Conservation (phyloP, 129 eudicot species). For the Flaveria robusta region DNA sequence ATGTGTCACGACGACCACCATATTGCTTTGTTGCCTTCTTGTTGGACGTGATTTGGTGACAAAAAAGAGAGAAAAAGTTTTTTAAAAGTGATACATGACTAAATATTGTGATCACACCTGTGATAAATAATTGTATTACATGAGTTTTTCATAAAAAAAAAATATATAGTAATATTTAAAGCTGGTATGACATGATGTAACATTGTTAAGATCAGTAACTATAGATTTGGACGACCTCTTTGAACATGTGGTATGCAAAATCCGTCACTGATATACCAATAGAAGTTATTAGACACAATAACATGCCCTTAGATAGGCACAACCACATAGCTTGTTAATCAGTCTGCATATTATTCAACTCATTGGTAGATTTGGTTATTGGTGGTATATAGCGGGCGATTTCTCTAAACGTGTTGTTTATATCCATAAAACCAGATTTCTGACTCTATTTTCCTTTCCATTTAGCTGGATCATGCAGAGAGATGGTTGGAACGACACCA, state of each 20-base stretch:
- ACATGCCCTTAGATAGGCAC: background rate
- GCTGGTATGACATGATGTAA: background rate
- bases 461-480: constrained; percentile 72
- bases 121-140: background rate
- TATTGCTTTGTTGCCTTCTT: background rate
- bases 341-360: too few relatives aligned
- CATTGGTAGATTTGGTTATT: background rate
- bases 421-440: background rate
- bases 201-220: too few relatives aligned
- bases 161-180: background rate
- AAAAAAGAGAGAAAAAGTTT: too few relatives aligned
- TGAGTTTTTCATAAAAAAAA: too few relatives aligned
- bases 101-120: too few relatives aligned
- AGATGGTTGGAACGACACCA: constrained; percentile 59
- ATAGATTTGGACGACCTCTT: background rate
- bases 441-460: constrained; percentile 7
- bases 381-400: background rate
- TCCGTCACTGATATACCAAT: background rate
- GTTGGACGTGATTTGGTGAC: background rate
- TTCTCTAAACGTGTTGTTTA: background rate
- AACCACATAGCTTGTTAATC: background rate
- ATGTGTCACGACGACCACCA: background rate
- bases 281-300: background rate
- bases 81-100: too few relatives aligned
- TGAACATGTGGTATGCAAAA: background rate